Evolutionary conservation across 805 yeast species (phyloP).

Genomic region (Yamadazyma paraphyllophila): DNA sequence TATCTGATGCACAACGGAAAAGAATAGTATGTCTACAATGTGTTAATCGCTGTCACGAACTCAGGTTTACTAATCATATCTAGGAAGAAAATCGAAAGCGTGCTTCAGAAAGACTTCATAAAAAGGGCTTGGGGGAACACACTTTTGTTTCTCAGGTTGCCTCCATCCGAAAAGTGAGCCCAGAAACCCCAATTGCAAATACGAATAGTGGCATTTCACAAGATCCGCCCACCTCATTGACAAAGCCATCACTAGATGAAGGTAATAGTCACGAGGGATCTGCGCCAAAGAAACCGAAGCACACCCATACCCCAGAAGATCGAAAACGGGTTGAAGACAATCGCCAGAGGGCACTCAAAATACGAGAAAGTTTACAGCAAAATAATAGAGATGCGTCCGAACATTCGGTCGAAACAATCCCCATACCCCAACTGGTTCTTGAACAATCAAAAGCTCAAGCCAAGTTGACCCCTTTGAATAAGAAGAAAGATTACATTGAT

Average conservation of each 20-base stretch:
- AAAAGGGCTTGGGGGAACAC: slow-evolving; percentile 29
- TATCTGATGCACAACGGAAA: slow-evolving; percentile 34
- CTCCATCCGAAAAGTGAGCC: slow-evolving; percentile 1
- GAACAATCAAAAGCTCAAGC: slow-evolving; percentile 8
- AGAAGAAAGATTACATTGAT: slow-evolving; percentile 68
- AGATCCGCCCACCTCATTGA: too few relatives aligned
- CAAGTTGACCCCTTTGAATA: slow-evolving; percentile 35
- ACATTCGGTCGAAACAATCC: slow-evolving; percentile 11
- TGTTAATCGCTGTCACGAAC: background rate
- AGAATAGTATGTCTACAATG: slow-evolving; percentile 32
- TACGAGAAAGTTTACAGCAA: slow-evolving; percentile 30
- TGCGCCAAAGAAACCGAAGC: slow-evolving; percentile 8
- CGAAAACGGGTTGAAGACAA: slow-evolving; percentile 49
- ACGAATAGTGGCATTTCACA: background rate
- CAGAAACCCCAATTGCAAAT: background rate
- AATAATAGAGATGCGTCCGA: slow-evolving; percentile 39
- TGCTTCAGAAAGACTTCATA: slow-evolving; percentile 58
- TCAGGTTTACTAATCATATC: slow-evolving; percentile 7
- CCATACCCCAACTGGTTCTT: slow-evolving; percentile 9
- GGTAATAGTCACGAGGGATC: background rate
- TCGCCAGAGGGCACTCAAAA: slow-evolving; percentile 51
- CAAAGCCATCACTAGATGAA: background rate
- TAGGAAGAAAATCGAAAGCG: slow-evolving; percentile 63
- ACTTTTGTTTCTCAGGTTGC: slow-evolving; percentile 8
- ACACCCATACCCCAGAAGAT: slow-evolving; percentile 49